Base-by-base conservation (phyloP, 768 basidiomycete species). In the Rhodotorula kratochvilovae region DNA sequence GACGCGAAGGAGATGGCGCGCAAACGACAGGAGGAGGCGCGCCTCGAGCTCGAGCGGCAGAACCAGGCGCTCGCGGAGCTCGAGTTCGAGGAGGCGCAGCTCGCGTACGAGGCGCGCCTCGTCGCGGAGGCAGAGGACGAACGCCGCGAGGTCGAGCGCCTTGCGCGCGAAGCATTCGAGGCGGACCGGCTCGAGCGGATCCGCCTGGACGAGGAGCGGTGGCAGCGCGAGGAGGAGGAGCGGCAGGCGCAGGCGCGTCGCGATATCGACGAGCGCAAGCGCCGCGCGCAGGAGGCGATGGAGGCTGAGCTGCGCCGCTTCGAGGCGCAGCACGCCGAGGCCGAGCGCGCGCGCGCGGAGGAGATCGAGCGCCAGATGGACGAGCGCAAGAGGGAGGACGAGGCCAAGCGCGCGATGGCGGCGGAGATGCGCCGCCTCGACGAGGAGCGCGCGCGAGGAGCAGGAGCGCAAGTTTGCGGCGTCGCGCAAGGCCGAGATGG, bases 61-160 rank as follows among this genome's bases (percentile, higher is more conserved):
- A 69, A 70, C 46, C 39, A 23, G 2, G 39, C 66, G 12, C 56
- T 69, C 43, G 72, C 61, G 25, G 71, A 65, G 31, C 55, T 72
- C 46, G 68, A 70, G 13, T 66, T 69, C 31, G 68, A 73, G 42
- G 72, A 66, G 57, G 61, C 56, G 27, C 61, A 73, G 39, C 35
- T 59, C 27, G 66, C 58, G 27, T 63, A 33, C 43, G 68, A 66
- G n/a, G 65, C 63, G 31, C 21, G 57, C 13, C 56, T 68, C 43
- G 45, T 68, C 54, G 53, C 61, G 31, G 67, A 61, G 10, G 71
- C 67, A 10, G 63, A 65, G 46, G n/a, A 33, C 2, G 63, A 65
- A 23, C 23, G 53, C 27, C 61, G 66, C 42, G 29, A 45, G 23
- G 62, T 50, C n/a, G 70, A 71, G 36, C 48, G 58, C 31, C n/a